phyloP scores from a whole-genome alignment of 192 early-diverging fungal genomes.

The Gigaspora rosea region DNA sequence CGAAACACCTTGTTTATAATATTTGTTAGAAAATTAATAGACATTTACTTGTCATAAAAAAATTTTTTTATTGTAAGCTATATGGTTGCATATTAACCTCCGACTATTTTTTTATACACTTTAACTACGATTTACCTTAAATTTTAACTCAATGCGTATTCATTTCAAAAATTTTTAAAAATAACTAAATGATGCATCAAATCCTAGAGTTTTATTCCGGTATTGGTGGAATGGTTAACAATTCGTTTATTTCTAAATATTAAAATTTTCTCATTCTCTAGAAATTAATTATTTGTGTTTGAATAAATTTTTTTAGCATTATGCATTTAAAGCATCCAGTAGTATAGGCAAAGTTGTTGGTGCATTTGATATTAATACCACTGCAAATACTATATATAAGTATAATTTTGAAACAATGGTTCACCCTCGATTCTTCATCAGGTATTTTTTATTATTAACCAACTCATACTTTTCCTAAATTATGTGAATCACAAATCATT shows the following conservation, averaged over 20 bases:
- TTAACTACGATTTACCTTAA: no score
- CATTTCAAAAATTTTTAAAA: no score
- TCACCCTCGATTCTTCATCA: conserved; percentile 35
- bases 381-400: conserved; percentile 78
- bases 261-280: neutral
- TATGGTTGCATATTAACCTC: no score
- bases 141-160: no score
- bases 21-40: no score
- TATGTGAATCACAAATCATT: neutral
- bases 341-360: conserved; percentile 66
- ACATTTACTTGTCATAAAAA: no score
- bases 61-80: no score
- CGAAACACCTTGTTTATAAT: no score
- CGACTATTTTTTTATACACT: no score
- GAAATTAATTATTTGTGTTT: neutral
- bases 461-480: neutral
- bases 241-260: neutral
- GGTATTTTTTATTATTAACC: neutral
- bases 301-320: conserved; percentile 60
- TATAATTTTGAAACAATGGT: conserved; percentile 56
- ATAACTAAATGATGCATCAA: neutral
- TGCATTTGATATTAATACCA: conserved; percentile 95
- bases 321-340: conserved; percentile 68
- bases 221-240: conserved; percentile 62
- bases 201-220: conserved; percentile 65